These are phyloP conservation scores for Kalmusia sp. DNA, from an alignment of 2,329 filamentous ascomycete genomes.

Conservation along the genomic window DNA sequence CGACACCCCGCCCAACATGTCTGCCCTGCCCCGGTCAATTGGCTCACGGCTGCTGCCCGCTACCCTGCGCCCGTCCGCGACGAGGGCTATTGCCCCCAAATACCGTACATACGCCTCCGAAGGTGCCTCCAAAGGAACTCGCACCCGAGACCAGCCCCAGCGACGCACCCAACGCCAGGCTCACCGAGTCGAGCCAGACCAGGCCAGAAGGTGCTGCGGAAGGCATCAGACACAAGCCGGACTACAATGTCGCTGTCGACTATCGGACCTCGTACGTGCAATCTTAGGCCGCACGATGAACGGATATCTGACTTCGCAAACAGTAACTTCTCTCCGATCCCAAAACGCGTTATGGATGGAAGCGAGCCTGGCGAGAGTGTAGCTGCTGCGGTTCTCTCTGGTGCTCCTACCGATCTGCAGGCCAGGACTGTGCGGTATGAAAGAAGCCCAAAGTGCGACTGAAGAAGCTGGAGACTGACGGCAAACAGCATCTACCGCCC, in stretches of 20 bases:
- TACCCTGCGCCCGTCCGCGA: slow-evolving; percentile 33
- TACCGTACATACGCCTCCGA: slow-evolving; percentile 44
- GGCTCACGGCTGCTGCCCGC: slow-evolving; percentile 49
- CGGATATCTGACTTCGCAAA: slow-evolving; percentile 28
- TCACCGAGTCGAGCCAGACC: slow-evolving; percentile 57
- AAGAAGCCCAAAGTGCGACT: neutral
- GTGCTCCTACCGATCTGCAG: slow-evolving; percentile 92
- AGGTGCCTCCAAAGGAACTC: slow-evolving; percentile 26
- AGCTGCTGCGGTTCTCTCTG: slow-evolving; percentile 86
- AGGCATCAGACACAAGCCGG: slow-evolving; percentile 72
- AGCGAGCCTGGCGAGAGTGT: slow-evolving; percentile 79
- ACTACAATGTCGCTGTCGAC: slow-evolving; percentile 82
- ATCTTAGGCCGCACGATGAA: neutral
- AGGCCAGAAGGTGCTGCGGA: slow-evolving; percentile 58
- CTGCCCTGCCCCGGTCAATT: slow-evolving; percentile 49
- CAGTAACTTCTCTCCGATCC: slow-evolving; percentile 90
- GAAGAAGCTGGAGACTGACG: slow-evolving; percentile 12
- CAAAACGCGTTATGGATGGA: slow-evolving; percentile 87
- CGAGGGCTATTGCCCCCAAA: slow-evolving; percentile 29
- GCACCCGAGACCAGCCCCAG: slow-evolving; percentile 40
- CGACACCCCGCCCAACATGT: slow-evolving; percentile 43
- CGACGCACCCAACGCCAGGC: slow-evolving; percentile 46
- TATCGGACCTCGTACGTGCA: slow-evolving; percentile 84
- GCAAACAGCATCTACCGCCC: slow-evolving; percentile 83
- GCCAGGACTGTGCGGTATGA: slow-evolving; percentile 88